Evolutionary conservation across 1,284 basidiomycete genomes (phyloP), one percentile per base, ranked within the genome.

Genomic region (Pseudozyma hubeiensis): DNA sequence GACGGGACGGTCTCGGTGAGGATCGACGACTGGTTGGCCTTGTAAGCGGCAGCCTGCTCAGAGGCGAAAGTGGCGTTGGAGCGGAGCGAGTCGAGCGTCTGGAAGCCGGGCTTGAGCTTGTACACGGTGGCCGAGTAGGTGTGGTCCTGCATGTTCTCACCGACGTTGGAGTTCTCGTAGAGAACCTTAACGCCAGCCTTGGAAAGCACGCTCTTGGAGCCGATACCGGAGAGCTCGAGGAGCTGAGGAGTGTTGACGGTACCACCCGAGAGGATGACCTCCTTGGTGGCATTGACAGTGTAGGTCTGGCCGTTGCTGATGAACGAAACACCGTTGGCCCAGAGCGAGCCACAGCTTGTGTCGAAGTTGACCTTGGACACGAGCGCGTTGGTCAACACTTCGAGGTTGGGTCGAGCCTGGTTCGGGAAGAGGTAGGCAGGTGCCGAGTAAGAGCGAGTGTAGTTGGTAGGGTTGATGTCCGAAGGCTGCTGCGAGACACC

Each of bases 171-270:
- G 60, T 79, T 73, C 40, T 80, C 71, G 64, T 80, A 67, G 44
- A 75, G 48, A 4, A 68, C 58, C 56, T 66, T 55, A 58, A 81
- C 86, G n/a, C 84, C 85, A 10, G 86, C 70, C 37, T 78, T 71
- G 41, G 77, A 51, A 4, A 89, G 77, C 2, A 86, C 81, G 8
- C 69, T 59, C 34, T 82, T 64, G 50, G 86, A 85, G 0, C 88
- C 88, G 52, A 89, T 85, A 11, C 88, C 88, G 11, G 87, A 88
- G 14, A 88, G 83, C 66, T 88, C 83, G 5, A 89, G 85, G 3
- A 88, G 76, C 64, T 77, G 73, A 14, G 88, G 87, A 7, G 65
- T 78, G 66, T 81, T 72, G 59, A 76, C 75, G 51, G 77, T 64
- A 59, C 80, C 80, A 43, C 65, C 79, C 5, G 79, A 78, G 41